Base-by-base conservation (phyloP, 2,329 filamentous ascomycete genomes). In the Colletotrichum aenigma region DNA sequence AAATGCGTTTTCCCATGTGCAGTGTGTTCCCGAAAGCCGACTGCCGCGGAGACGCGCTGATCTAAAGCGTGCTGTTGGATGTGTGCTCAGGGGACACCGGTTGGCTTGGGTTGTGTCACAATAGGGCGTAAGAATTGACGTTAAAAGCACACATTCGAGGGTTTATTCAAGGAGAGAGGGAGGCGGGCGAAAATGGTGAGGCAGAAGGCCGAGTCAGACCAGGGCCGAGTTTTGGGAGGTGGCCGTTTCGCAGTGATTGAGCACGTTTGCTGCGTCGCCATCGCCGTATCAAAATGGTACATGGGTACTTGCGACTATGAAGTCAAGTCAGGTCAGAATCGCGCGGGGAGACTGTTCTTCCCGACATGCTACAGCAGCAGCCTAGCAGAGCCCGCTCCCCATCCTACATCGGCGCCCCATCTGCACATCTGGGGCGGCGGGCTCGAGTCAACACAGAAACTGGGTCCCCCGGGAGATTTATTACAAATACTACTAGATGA, bases 401-500 rank as follows among this genome's bases (percentile, higher is more conserved):
- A 56, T 52, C 38, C 58, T 70, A 55, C 68, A 61, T 69, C 52
- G 66, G 52, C 34, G 66, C 21, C 58, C 52, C 24, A 34, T 24
- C 66, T 52, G 43, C 43, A 12, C 28, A 30, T 60, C 36, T 34
- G 61, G 61, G 58, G 38, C 48, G 24, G 55, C 55, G 55, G 55
- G 58, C 28, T 55, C 32, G 67, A 71, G 48, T 74, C 73, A 55
- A 75, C 32, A 43, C 67, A 70, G 73, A 73, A 48, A 73, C 38
- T 71, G 64, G 64, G 64, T 58, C 60, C 30, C 66, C 62, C 62
- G 56, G 69, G 69, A 66, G 43, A 73, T 65, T 72, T 32, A 72
- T 75, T 75, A 75, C 69, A 72, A 68, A 73, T 68, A 73, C 73
- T 30, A 61, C 73, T 58, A 68, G 64, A 75, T 67, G 30, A 75